These are phyloP conservation scores for Microascus cirrosus DNA, from an alignment of 2,329 filamentous ascomycete genomes.

Conservation along the genomic window DNA sequence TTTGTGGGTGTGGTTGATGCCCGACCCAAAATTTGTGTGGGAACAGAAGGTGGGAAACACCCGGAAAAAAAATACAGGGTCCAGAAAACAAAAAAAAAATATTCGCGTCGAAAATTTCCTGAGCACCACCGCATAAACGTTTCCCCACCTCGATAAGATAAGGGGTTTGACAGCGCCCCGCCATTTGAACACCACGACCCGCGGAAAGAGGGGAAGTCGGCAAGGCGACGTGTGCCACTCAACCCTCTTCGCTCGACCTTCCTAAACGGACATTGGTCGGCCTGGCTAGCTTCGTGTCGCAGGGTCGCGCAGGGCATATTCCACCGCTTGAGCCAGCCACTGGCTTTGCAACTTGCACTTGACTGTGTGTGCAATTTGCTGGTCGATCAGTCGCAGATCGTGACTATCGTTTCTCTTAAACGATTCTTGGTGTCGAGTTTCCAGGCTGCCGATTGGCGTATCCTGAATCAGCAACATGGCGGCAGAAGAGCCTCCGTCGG, in stretches of 20 bases:
- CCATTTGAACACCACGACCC: neutral
- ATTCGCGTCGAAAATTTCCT: slow-evolving; percentile 5
- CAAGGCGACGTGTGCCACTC: neutral
- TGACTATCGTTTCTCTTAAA: neutral
- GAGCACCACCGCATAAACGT: neutral
- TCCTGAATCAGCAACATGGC: neutral
- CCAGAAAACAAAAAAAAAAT: slow-evolving; percentile 1
- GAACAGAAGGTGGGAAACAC: neutral
- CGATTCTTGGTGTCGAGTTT: neutral
- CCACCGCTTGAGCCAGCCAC: neutral
- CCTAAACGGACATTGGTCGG: neutral
- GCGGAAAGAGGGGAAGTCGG: neutral
- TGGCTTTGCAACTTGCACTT: no score
- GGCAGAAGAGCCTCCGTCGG: neutral
- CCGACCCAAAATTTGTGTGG: slow-evolving; percentile 4
- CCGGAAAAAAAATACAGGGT: neutral
- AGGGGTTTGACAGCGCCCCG: slow-evolving; percentile 1
- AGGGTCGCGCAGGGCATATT: neutral
- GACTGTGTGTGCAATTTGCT: neutral
- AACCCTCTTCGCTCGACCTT: neutral
- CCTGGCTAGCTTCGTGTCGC: neutral
- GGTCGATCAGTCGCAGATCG: neutral
- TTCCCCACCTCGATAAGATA: slow-evolving; percentile 6
- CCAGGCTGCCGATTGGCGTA: neutral
- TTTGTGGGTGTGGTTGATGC: slow-evolving; percentile 4